A percentile compares a stretch with the other conserved stretches of the same genome.
phyloP scores from a whole-genome alignment of 768 basidiomycete genomes.

The Mycena alexandri region DNA sequence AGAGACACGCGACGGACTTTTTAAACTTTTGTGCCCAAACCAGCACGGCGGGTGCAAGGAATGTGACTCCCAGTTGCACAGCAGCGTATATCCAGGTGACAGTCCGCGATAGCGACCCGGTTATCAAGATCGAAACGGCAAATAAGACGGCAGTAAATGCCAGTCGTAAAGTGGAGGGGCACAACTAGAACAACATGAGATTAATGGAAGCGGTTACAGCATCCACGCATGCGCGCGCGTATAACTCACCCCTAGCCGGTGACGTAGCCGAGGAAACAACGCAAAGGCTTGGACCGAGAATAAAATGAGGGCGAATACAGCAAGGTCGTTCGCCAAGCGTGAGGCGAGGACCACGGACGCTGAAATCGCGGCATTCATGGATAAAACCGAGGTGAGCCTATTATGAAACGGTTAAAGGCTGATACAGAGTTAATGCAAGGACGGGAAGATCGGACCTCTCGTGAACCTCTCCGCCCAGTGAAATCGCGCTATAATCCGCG shows the following conservation, averaged over 20 bases:
- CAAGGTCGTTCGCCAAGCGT: slow-evolving; percentile 82
- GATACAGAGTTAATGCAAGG: slow-evolving; percentile 40
- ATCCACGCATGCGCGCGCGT: background rate
- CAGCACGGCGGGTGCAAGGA: slow-evolving; percentile 79
- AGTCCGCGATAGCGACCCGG: slow-evolving; percentile 65
- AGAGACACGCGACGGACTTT: slow-evolving; percentile 67
- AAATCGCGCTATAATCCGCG: slow-evolving; percentile 80
- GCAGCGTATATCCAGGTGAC: slow-evolving; percentile 66
- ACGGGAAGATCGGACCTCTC: slow-evolving; percentile 65
- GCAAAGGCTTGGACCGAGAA: slow-evolving; percentile 88
- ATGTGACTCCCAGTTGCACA: slow-evolving; percentile 69
- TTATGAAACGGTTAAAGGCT: slow-evolving; percentile 42
- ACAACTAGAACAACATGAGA: slow-evolving; percentile 53
- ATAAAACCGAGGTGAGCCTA: slow-evolving; percentile 86
- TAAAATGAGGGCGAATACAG: slow-evolving; percentile 90
- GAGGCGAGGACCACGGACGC: slow-evolving; percentile 95
- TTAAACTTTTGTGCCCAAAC: slow-evolving; percentile 92
- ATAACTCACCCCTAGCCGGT: slow-evolving; percentile 71
- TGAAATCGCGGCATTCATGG: slow-evolving; percentile 92
- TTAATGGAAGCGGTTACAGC: slow-evolving; percentile 27
- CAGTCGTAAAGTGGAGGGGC: slow-evolving; percentile 60
- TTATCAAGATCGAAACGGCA: slow-evolving; percentile 63
- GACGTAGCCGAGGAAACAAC: slow-evolving; percentile 85
- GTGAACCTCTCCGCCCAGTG: slow-evolving; percentile 56
- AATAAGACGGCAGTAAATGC: slow-evolving; percentile 67